phyloP scores from a whole-genome alignment of 176 grass and related monocot genomes.

The Ensete ventricosum region DNA sequence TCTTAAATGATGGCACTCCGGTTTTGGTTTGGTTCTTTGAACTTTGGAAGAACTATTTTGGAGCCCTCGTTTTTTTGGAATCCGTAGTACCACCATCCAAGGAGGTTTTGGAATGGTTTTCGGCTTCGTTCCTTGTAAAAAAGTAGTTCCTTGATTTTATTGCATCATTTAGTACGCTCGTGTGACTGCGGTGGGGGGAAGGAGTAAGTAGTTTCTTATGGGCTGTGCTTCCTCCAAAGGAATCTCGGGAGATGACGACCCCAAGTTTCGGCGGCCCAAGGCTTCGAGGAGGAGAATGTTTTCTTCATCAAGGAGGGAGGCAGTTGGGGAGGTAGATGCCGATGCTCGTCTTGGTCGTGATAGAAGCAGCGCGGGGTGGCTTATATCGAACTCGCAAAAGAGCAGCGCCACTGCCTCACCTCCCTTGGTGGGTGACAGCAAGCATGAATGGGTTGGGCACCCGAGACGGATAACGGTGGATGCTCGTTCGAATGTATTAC shows the following conservation, averaged over 20 bases:
- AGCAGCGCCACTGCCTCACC: slow-evolving; percentile 19
- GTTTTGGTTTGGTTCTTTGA: not conserved
- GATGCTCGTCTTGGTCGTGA: slow-evolving; percentile 29
- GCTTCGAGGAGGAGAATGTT: slow-evolving; percentile 53
- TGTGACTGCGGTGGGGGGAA: not conserved
- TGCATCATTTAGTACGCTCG: not conserved
- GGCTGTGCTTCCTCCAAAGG: slow-evolving; percentile 85
- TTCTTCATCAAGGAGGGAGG: slow-evolving; percentile 65
- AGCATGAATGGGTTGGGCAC: slow-evolving; percentile 22
- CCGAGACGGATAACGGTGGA: slow-evolving; percentile 13
- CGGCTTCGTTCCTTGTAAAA: not conserved
- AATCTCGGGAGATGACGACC: slow-evolving; percentile 41
- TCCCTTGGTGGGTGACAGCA: slow-evolving; percentile 19
- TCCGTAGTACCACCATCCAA: not conserved
- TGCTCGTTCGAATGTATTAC: slow-evolving; percentile 21
- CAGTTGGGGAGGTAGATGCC: slow-evolving; percentile 32
- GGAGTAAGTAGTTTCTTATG: slow-evolving; percentile 38
- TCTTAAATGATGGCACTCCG: not conserved
- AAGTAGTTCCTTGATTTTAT: not conserved
- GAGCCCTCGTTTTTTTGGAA: not conserved
- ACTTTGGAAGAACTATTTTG: not conserved
- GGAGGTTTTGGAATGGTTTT: not conserved
- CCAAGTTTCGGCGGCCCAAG: slow-evolving; percentile 31
- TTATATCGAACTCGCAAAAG: slow-evolving; percentile 54
- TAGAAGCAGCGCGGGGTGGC: slow-evolving; percentile 32